These are phyloP conservation scores for Talaromyces pinophilus DNA, from an alignment of 2,329 filamentous ascomycete genomes.

Conservation along the genomic window DNA sequence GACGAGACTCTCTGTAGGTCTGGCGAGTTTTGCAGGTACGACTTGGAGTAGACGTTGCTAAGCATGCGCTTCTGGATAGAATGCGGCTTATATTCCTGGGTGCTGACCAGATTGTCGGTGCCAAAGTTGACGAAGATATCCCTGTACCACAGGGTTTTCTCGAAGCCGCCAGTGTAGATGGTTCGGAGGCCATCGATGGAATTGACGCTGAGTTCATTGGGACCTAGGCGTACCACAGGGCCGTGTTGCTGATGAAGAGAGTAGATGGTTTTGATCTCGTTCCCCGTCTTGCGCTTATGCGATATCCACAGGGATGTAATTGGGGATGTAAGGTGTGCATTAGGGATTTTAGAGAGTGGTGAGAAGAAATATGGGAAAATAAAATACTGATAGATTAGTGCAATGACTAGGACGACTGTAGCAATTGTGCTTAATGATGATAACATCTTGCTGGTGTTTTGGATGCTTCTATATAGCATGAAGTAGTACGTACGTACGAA, in stretches of 20 bases:
- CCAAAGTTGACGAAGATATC: constrained; percentile 66
- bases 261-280: constrained; percentile 62
- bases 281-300: constrained; percentile 53
- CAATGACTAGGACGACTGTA: constrained; percentile 17
- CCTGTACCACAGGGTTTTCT: constrained; percentile 67
- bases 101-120: constrained; percentile 67
- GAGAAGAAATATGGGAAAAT: constrained; percentile 49
- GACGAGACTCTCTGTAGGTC: constrained; percentile 56
- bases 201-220: constrained; percentile 66
- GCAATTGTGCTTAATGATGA: not conserved
- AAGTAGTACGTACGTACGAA: not conserved
- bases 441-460: not conserved
- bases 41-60: constrained; percentile 74
- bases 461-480: not conserved
- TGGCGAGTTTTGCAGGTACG: constrained; percentile 60
- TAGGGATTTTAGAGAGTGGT: constrained; percentile 62
- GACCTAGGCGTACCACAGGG: constrained; percentile 61
- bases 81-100: constrained; percentile 59
- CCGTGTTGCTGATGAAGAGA: constrained; percentile 57
- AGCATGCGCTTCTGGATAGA: constrained; percentile 70
- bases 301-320: constrained; percentile 66
- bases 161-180: constrained; percentile 68
- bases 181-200: constrained; percentile 58
- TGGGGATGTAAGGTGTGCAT: constrained; percentile 62
- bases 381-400: constrained; percentile 31